phyloP scores from a whole-genome alignment of 306 rosid species.

The Lathyrus aphaca region DNA sequence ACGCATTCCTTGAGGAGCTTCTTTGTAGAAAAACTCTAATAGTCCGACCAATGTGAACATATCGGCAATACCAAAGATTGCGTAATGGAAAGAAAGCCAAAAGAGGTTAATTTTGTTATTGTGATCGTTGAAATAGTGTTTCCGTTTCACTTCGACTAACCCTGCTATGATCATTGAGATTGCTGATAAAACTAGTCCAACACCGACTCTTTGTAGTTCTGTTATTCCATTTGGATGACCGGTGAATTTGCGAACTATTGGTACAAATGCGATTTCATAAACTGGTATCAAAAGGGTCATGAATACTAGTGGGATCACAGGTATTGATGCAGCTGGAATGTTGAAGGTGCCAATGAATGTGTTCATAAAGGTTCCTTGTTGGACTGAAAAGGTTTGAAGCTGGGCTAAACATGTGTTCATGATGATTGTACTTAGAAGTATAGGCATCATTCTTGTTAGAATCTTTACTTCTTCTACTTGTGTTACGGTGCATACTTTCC shows the following conservation, averaged over 20 bases:
- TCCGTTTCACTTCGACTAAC: conserved; percentile 49
- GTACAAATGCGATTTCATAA: conserved; percentile 53
- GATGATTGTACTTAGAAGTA: conserved; percentile 57
- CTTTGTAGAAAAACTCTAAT: conserved; percentile 62
- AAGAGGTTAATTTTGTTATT: conserved; percentile 48
- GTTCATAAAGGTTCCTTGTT: conserved; percentile 58
- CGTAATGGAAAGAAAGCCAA: conserved; percentile 65
- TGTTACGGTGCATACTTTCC: conserved; percentile 55
- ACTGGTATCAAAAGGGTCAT: conserved; percentile 59
- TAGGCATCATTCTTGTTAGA: conserved; percentile 66
- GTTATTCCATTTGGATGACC: conserved; percentile 55
- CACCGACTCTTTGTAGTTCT: conserved; percentile 61
- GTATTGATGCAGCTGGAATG: conserved; percentile 58
- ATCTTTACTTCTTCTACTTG: conserved; percentile 67
- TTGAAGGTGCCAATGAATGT: conserved; percentile 31
- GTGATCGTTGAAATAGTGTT: conserved; percentile 36
- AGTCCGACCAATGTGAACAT: conserved; percentile 63
- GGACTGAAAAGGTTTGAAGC: conserved; percentile 56
- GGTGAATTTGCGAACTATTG: conserved; percentile 46
- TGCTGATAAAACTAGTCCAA: conserved; percentile 59
- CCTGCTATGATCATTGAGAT: conserved; percentile 63
- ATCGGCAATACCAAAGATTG: conserved; percentile 64
- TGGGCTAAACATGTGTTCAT: conserved; percentile 69
- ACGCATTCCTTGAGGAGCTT: conserved; percentile 60
- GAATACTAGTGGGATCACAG: conserved; percentile 58